Percentiles rank a stretch among this genome's conserved stretches.
These are phyloP conservation scores for Sanghuangporus sanghuang DNA, from an alignment of 1,284 basidiomycete genomes.

Conservation along the genomic window DNA sequence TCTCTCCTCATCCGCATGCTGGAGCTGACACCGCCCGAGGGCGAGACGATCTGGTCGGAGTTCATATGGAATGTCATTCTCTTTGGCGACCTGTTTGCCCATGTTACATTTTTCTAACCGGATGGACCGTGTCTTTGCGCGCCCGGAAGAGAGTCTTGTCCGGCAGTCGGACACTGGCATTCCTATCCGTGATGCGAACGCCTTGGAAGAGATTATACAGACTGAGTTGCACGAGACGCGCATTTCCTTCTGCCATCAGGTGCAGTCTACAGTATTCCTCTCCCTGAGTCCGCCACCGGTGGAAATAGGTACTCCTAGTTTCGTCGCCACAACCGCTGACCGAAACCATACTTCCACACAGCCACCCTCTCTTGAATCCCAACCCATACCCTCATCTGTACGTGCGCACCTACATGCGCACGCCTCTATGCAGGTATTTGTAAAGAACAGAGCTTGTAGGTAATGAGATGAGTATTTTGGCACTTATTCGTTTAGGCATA, in stretches of 20 bases:
- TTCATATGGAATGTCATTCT: background rate
- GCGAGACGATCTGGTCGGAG: background rate
- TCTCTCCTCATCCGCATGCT: background rate
- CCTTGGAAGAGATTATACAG: background rate
- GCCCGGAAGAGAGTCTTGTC: background rate
- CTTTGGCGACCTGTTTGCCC: background rate
- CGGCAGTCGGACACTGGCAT: background rate
- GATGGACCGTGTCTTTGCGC: slow-evolving; percentile 1
- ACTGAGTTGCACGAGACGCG: background rate
- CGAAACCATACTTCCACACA: slow-evolving; percentile 7
- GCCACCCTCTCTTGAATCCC: background rate
- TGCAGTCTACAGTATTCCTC: background rate
- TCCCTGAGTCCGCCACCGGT: background rate
- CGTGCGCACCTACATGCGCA: no score
- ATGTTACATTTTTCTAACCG: slow-evolving; percentile 5
- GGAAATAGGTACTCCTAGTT: background rate
- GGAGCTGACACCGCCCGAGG: background rate
- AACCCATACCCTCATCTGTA: background rate
- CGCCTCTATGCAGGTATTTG: no score
- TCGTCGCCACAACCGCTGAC: background rate
- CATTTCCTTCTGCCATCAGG: background rate
- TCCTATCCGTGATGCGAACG: background rate
- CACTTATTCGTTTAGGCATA: no score
- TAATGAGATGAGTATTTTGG: no score
- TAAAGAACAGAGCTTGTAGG: no score